Conservation (phyloP, 2,329 filamentous ascomycete genomes). For the Aspergillaceae sp. region DNA sequence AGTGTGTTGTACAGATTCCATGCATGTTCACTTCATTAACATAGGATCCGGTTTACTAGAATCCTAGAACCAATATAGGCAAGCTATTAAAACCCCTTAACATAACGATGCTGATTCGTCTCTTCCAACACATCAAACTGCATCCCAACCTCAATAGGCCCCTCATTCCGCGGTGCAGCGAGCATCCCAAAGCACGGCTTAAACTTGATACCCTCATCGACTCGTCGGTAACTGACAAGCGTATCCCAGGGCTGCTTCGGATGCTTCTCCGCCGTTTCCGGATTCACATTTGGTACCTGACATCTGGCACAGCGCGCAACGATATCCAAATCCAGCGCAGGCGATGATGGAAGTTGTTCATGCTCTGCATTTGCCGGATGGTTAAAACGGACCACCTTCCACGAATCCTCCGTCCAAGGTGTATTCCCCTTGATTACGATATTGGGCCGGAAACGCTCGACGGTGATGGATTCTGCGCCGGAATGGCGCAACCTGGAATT, state of each 20-base stretch:
- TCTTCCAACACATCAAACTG: slow-evolving; percentile 49
- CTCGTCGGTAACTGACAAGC: slow-evolving; percentile 51
- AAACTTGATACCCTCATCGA: slow-evolving; percentile 53
- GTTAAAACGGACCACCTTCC: slow-evolving; percentile 47
- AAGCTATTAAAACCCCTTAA: slow-evolving; percentile 27
- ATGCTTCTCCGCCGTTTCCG: slow-evolving; percentile 52
- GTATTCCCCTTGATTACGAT: slow-evolving; percentile 49
- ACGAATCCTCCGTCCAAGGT: slow-evolving; percentile 56
- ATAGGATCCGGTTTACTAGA: background rate
- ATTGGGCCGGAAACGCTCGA: slow-evolving; percentile 58
- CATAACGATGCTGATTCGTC: slow-evolving; percentile 50
- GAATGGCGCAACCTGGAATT: slow-evolving; percentile 45
- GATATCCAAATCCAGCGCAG: slow-evolving; percentile 44
- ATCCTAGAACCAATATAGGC: background rate
- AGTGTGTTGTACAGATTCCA: no score
- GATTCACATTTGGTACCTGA: slow-evolving; percentile 57
- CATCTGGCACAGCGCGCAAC: slow-evolving; percentile 53
- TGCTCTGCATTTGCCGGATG: background rate
- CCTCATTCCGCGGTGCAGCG: slow-evolving; percentile 50
- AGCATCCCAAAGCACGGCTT: slow-evolving; percentile 63
- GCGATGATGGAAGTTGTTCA: background rate
- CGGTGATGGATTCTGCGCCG: slow-evolving; percentile 44
- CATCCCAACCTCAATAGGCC: slow-evolving; percentile 50
- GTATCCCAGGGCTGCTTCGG: slow-evolving; percentile 54
- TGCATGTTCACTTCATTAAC: background rate